Evolutionary conservation across 768 basidiomycete species (phyloP).

Genomic region (Mrakia gelida): DNA sequence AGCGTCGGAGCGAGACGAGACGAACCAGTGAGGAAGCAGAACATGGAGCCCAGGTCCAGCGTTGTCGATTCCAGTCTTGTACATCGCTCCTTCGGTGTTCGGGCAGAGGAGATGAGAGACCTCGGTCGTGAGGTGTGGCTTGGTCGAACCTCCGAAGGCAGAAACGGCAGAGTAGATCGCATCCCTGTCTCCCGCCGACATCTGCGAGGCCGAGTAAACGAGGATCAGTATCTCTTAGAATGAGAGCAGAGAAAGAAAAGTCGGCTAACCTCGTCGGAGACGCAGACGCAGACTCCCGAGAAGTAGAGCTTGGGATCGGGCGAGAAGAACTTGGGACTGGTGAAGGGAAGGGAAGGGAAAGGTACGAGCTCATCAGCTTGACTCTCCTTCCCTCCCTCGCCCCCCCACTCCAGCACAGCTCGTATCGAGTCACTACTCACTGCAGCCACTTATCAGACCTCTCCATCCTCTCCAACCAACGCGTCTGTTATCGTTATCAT

Average conservation of each 20-base stretch:
- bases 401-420: neutral
- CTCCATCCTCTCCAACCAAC: neutral
- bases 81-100: constrained; percentile 48
- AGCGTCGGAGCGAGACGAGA: neutral
- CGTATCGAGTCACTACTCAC: neutral
- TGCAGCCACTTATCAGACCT: neutral
- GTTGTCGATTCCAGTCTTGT: constrained; percentile 53
- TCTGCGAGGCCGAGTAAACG: constrained; percentile 42
- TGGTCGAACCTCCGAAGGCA: constrained; percentile 77
- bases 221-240: neutral
- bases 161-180: constrained; percentile 67
- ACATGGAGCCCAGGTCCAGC: constrained; percentile 53
- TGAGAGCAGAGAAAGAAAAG: constrained; percentile 4
- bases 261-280: constrained; percentile 56
- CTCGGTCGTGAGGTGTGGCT: constrained; percentile 68
- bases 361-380: neutral
- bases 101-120: constrained; percentile 81
- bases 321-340: constrained; percentile 62
- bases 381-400: neutral
- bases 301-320: constrained; percentile 73
- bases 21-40: constrained; percentile 80
- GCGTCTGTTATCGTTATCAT: neutral
- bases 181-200: constrained; percentile 63
- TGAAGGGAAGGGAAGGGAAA: neutral
- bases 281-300: constrained; percentile 70